Evolutionary conservation across 2,329 filamentous ascomycete species (phyloP).

Genomic region (Pseudopithomyces maydicus): DNA sequence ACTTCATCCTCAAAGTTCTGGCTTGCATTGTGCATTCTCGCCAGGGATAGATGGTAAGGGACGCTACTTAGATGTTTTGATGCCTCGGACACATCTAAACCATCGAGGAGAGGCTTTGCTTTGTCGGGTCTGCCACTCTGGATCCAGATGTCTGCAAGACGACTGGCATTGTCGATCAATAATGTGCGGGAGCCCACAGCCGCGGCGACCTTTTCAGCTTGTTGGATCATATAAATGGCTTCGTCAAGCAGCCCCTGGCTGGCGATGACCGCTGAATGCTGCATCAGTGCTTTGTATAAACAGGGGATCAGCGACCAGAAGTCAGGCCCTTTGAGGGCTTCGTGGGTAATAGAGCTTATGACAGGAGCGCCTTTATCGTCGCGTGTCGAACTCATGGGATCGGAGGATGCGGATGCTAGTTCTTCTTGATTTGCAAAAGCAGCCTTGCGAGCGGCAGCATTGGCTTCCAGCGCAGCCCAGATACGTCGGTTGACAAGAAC

Average conservation of each 20-base stretch:
- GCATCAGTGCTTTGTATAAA: conserved; percentile 72
- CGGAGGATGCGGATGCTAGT: conserved; percentile 22
- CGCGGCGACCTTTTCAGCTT: conserved; percentile 76
- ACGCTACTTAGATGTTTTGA: conserved; percentile 58
- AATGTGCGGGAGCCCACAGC: conserved; percentile 67
- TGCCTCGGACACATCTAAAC: conserved; percentile 50
- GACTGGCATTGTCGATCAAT: conserved; percentile 50
- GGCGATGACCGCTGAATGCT: conserved; percentile 78
- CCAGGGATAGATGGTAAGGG: conserved; percentile 55
- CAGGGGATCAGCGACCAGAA: conserved; percentile 82
- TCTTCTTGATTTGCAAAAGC: conserved; percentile 18
- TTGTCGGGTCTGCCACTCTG: conserved; percentile 56
- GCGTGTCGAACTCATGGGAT: conserved; percentile 35
- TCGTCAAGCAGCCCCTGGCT: conserved; percentile 88
- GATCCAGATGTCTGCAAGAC: conserved; percentile 55
- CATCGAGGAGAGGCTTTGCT: conserved; percentile 57
- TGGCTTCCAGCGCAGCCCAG: conserved; percentile 58
- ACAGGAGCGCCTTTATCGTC: conserved; percentile 35
- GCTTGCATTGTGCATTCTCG: conserved; percentile 54
- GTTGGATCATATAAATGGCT: conserved; percentile 84
- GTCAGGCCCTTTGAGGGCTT: conserved; percentile 62
- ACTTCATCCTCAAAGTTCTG: conserved; percentile 56
- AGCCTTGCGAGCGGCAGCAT: conserved; percentile 28
- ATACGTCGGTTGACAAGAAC: conserved; percentile 56
- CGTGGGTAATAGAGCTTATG: conserved; percentile 50